Evolutionary conservation across 208 protist species (phyloP).

Genomic region (Wallacemonas rigidus): DNA sequence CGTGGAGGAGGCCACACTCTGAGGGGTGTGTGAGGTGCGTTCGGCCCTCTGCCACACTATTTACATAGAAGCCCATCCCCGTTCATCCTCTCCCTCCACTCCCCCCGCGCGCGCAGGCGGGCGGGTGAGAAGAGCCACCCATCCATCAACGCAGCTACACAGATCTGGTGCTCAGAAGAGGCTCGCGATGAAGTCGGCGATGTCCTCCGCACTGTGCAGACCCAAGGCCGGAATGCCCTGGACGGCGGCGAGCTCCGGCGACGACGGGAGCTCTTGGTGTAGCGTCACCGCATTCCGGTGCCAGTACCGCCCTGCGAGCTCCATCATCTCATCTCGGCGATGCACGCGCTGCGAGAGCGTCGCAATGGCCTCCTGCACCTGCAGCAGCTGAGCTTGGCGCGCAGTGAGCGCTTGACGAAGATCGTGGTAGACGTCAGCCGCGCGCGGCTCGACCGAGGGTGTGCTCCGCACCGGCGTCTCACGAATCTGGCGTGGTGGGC

Average conservation of each 20-base stretch:
- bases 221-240: conserved; percentile 22
- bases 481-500: neutral
- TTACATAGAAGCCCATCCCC: no score
- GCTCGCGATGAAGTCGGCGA: conserved; percentile 74
- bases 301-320: conserved; percentile 59
- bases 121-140: no score
- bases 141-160: no score
- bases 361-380: conserved; percentile 20
- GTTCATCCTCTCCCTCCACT: no score
- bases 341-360: conserved; percentile 17
- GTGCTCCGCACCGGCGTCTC: neutral
- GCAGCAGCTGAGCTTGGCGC: conserved; percentile 26
- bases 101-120: no score
- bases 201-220: conserved; percentile 43
- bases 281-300: conserved; percentile 46
- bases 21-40: no score
- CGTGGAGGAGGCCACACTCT: no score
- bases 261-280: conserved; percentile 16
- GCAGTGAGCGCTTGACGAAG: conserved; percentile 20
- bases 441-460: neutral
- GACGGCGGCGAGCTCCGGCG: neutral
- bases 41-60: no score
- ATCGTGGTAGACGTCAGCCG: conserved; percentile 4
- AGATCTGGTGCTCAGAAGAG: conserved; percentile 37
- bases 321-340: conserved; percentile 21